A percentile compares a stretch with the other conserved stretches of the same genome.
Conservation (phyloP, 2,329 filamentous ascomycete species). For the Verticillium nubilum region DNA sequence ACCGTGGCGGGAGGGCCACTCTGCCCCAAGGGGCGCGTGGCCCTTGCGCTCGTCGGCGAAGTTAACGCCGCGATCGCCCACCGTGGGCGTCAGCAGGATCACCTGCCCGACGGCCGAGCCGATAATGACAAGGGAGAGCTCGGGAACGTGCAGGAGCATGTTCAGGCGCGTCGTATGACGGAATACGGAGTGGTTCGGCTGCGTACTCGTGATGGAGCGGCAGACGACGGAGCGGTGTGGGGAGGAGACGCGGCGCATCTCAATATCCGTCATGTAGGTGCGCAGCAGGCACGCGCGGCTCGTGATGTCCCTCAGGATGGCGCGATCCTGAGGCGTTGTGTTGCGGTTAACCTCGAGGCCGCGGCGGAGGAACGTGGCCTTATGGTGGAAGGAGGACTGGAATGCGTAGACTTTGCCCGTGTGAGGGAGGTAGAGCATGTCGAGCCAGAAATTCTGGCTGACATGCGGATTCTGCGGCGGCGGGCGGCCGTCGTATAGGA, state of each 20-base stretch:
- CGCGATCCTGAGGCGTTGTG: constrained; percentile 2
- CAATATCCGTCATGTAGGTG: constrained; percentile 42
- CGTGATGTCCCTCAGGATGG: constrained; percentile 6
- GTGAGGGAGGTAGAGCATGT: constrained; percentile 31
- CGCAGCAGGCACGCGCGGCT: constrained; percentile 34
- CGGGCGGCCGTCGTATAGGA: not conserved
- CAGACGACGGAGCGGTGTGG: constrained; percentile 19
- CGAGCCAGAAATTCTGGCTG: constrained; percentile 8
- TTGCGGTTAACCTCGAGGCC: constrained; percentile 2
- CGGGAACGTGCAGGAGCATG: constrained; percentile 60
- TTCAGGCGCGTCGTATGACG: constrained; percentile 35
- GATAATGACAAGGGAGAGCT: constrained; percentile 63
- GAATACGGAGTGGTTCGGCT: constrained; percentile 11
- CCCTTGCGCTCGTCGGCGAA: not conserved
- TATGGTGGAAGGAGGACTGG: not conserved
- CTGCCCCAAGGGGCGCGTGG: constrained; percentile 9
- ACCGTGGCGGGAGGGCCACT: constrained; percentile 27
- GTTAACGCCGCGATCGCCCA: constrained; percentile 16
- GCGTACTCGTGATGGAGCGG: constrained; percentile 23
- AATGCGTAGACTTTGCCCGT: constrained; percentile 14
- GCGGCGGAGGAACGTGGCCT: constrained; percentile 6
- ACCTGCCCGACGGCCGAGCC: constrained; percentile 64
- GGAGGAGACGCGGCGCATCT: constrained; percentile 29
- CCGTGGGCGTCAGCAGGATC: constrained; percentile 53
- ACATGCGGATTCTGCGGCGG: not conserved